phyloP scores from a whole-genome alignment of 805 yeast genomes.

The Naumovozyma baii region DNA sequence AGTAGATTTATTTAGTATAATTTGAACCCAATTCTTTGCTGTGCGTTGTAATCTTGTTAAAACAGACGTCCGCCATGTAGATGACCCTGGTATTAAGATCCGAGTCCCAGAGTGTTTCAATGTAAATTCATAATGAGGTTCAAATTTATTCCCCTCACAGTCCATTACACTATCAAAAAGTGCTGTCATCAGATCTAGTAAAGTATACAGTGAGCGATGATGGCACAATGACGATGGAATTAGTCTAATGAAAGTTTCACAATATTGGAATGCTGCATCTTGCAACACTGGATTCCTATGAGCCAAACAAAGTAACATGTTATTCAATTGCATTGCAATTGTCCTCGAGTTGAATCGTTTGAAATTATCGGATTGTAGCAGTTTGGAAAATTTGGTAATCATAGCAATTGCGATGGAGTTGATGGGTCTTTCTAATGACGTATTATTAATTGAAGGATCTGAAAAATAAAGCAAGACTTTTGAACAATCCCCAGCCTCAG shows the following conservation, averaged over 20 bases:
- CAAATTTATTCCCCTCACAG: conserved; percentile 74
- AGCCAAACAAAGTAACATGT: conserved; percentile 60
- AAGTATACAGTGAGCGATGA: conserved; percentile 58
- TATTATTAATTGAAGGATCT: conserved; percentile 69
- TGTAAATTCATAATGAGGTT: conserved; percentile 63
- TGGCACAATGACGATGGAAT: conserved; percentile 77
- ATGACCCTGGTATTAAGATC: conserved; percentile 47
- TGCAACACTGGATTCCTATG: conserved; percentile 70
- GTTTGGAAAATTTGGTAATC: conserved; percentile 44
- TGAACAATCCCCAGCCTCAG: conserved; percentile 72
- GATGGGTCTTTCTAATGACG: conserved; percentile 60
- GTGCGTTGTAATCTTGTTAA: conserved; percentile 47
- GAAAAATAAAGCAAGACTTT: conserved; percentile 69
- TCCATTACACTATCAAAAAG: conserved; percentile 74
- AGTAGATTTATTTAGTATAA: conserved; percentile 47
- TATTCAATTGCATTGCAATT: conserved; percentile 60
- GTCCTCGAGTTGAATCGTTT: conserved; percentile 46
- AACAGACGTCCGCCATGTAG: conserved; percentile 70
- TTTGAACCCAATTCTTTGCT: conserved; percentile 59
- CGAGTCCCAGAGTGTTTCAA: conserved; percentile 33
- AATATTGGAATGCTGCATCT: conserved; percentile 67
- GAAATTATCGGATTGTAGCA: conserved; percentile 45
- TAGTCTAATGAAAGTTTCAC: conserved; percentile 53
- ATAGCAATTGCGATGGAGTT: conserved; percentile 54
- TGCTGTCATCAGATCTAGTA: conserved; percentile 71